phyloP scores from a whole-genome alignment of 2,329 filamentous ascomycete genomes.

The Fusarium redolens region DNA sequence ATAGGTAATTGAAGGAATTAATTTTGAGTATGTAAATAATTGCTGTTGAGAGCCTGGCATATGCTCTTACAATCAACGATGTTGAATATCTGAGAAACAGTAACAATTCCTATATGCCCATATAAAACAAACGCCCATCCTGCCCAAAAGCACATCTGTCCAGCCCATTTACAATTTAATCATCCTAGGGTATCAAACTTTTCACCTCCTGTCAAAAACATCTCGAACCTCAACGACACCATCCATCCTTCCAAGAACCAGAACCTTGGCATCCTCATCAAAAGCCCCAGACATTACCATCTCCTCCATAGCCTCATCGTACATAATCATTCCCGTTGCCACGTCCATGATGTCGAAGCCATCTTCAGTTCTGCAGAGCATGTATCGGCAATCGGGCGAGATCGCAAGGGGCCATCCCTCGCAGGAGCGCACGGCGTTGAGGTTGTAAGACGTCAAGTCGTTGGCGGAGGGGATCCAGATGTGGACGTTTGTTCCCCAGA shows the following conservation, averaged over 20 bases:
- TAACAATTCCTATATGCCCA: background rate
- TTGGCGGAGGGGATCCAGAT: constrained; percentile 51
- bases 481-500: constrained; percentile 55
- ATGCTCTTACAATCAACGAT: constrained; percentile 11
- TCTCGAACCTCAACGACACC: constrained; percentile 52
- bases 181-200: constrained; percentile 32
- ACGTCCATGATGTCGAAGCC: constrained; percentile 57
- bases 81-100: constrained; percentile 6
- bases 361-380: constrained; percentile 55
- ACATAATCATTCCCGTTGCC: constrained; percentile 48
- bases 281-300: constrained; percentile 53
- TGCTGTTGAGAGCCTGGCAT: constrained; percentile 25
- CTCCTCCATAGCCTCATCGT: constrained; percentile 39
- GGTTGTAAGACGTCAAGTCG: constrained; percentile 51
- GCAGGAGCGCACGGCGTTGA: constrained; percentile 47
- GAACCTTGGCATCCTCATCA: constrained; percentile 42
- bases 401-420: constrained; percentile 57
- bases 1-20: background rate
- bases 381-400: constrained; percentile 52
- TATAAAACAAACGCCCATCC: background rate
- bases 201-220: constrained; percentile 38
- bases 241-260: constrained; percentile 52
- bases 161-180: background rate
- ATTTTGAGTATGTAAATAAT: background rate
- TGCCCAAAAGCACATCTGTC: background rate